phyloP scores from a whole-genome alignment of 352 stramenopile species.

The Pythium phragmitis region DNA sequence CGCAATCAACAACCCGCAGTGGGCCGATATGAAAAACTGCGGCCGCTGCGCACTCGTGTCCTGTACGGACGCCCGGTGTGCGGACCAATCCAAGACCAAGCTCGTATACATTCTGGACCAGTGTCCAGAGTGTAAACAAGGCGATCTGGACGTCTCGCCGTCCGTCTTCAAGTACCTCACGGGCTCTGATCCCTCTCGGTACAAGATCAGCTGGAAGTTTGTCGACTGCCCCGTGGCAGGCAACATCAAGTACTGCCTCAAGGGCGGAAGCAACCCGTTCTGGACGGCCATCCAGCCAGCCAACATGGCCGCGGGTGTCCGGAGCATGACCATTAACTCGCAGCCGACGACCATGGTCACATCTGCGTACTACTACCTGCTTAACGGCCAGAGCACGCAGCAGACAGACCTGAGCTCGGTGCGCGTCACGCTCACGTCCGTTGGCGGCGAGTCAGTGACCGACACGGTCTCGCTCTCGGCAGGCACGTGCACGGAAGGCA shows the following conservation, averaged over 20 bases:
- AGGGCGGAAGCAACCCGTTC: slow-evolving; percentile 55
- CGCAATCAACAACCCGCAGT: slow-evolving; percentile 63
- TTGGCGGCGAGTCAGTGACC: slow-evolving; percentile 40
- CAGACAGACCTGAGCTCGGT: slow-evolving; percentile 41
- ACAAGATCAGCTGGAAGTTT: slow-evolving; percentile 46
- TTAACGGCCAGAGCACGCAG: slow-evolving; percentile 39
- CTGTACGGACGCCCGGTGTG: slow-evolving; percentile 50
- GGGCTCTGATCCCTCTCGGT: slow-evolving; percentile 25
- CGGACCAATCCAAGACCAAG: slow-evolving; percentile 31
- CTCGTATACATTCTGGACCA: slow-evolving; percentile 72
- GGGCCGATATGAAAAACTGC: slow-evolving; percentile 50
- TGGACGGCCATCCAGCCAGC: slow-evolving; percentile 66
- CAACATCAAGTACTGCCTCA: slow-evolving; percentile 51
- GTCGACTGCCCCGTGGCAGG: slow-evolving; percentile 38
- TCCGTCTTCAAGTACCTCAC: slow-evolving; percentile 40
- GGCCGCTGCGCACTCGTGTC: slow-evolving; percentile 32
- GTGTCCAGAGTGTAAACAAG: slow-evolving; percentile 48
- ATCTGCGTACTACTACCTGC: slow-evolving; percentile 63
- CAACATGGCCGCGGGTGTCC: slow-evolving; percentile 49
- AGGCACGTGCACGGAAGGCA: slow-evolving; percentile 17
- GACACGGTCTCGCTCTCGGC: slow-evolving; percentile 21
- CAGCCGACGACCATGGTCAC: slow-evolving; percentile 51
- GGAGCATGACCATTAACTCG: slow-evolving; percentile 30
- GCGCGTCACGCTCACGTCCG: slow-evolving; percentile 38
- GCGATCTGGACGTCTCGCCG: slow-evolving; percentile 60